These are phyloP conservation scores for Erigeron philadelphicus DNA, from an alignment of 140 eudicot genomes.

Conservation along the genomic window DNA sequence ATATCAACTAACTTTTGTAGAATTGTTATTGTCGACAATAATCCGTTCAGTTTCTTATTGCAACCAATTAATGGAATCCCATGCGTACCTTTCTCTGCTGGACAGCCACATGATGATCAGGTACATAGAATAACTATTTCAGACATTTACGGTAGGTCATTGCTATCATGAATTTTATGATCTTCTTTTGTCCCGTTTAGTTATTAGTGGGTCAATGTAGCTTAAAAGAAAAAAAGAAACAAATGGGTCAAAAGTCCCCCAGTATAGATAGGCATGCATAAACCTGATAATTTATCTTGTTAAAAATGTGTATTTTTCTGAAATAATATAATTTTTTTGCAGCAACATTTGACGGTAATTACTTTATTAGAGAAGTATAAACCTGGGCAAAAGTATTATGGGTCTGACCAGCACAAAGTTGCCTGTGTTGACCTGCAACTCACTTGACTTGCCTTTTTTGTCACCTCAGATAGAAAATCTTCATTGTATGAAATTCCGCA, in stretches of 20 bases:
- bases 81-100: slow-evolving; percentile 95
- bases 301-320: background rate
- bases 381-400: background rate
- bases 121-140: slow-evolving; percentile 26
- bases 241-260: background rate
- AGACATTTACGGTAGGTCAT: background rate
- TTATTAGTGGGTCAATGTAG: background rate
- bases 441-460: background rate
- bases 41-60: slow-evolving; percentile 93
- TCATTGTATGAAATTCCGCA: background rate
- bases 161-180: slow-evolving; percentile 4
- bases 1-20: slow-evolving; percentile 70
- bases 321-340: background rate
- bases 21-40: slow-evolving; percentile 85
- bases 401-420: background rate
- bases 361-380: background rate
- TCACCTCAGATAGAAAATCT: background rate
- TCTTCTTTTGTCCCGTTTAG: slow-evolving; percentile 1
- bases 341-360: background rate
- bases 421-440: background rate
- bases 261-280: background rate
- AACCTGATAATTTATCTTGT: background rate
- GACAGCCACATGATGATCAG: slow-evolving; percentile 94
- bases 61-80: slow-evolving; percentile 97
- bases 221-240: background rate